Evolutionary conservation across 352 stramenopile genomes (phyloP), one percentile per base, ranked within the genome.

Genomic region (Hyaloperonospora arabidopsidis): DNA sequence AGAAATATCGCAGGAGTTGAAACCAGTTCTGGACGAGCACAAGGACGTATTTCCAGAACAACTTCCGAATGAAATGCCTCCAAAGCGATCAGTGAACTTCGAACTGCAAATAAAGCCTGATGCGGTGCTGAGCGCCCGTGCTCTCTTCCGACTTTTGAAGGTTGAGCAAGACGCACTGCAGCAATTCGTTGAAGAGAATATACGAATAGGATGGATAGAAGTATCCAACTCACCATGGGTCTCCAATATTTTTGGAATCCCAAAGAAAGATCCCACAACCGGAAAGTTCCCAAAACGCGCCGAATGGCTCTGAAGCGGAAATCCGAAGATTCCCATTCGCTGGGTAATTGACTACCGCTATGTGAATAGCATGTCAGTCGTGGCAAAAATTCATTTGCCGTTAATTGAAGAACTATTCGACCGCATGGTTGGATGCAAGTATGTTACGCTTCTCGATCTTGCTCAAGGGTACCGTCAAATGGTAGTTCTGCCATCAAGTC

Each of bases 161-260:
- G 25, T 21, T 13, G 46, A 62, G 18, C 55, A 62, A 28, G 41
- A 56, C 21, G 48, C 41, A 3, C 34, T 62, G 8, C 32, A 62
- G 1, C 43, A 49, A 12, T 57, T 66, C 23, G 53, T 57, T 5
- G 50, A 49, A 22, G 47, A 64, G 14, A 54, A 34, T 62, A 57
- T 48, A 35, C 43, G 47, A 19, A 62, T 59, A 45, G 36, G 54
- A 39, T 68, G 54, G 54, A 61, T 68, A 18, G n/a, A 64, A 36
- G 32, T 68, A n/a, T 64, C 61, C 2, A 50, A 69, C 40, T 65
- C 56, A 8, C 52, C 57, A 5, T 65, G 51, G 48, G 49, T 69
- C 2, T 65, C 52, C 45, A 69, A 61, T 41, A 64, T n/a, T 68
- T 59, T 64, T 56, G 32, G 51, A 7, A 55, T 68, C 17, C 54